phyloP scores from a whole-genome alignment of 2,329 filamentous ascomycete genomes.

The Nigrospora sphaerica region DNA sequence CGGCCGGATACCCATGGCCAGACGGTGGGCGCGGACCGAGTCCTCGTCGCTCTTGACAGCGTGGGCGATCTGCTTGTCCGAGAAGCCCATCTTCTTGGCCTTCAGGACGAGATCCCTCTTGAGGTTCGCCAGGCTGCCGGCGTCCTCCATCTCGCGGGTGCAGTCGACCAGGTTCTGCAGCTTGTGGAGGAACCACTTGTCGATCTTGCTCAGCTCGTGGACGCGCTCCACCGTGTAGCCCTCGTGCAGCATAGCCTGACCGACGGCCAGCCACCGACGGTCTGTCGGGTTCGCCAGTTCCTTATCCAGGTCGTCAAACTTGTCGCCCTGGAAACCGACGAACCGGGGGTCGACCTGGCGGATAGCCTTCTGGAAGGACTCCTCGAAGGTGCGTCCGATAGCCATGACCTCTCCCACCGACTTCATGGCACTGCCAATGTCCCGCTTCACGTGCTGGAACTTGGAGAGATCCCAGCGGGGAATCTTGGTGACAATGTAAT shows the following conservation, averaged over 20 bases:
- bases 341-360: slow-evolving; percentile 92
- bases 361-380: slow-evolving; percentile 98
- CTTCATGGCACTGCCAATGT: slow-evolving; percentile 98
- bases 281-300: slow-evolving; percentile 90
- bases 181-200: slow-evolving; percentile 99
- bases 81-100: slow-evolving; percentile 97
- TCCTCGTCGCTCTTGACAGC: slow-evolving; percentile 84
- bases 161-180: slow-evolving; percentile 94
- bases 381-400: slow-evolving; percentile 95
- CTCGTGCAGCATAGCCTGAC: slow-evolving; percentile 96
- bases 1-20: slow-evolving; percentile 81
- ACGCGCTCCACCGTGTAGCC: slow-evolving; percentile 88
- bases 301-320: slow-evolving; percentile 88
- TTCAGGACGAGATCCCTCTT: slow-evolving; percentile 84
- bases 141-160: slow-evolving; percentile 75
- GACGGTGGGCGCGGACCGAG: slow-evolving; percentile 76
- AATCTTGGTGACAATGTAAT: slow-evolving; percentile 98
- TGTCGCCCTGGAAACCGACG: slow-evolving; percentile 88
- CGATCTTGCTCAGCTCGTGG: slow-evolving; percentile 94
- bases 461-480: slow-evolving; percentile 97
- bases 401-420: slow-evolving; percentile 99
- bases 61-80: slow-evolving; percentile 86
- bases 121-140: slow-evolving; percentile 74
- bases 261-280: slow-evolving; percentile 93
- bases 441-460: slow-evolving; percentile 97